Evolutionary conservation across 2,329 filamentous ascomycete species (phyloP).

Genomic region (Penicillium paneum): DNA sequence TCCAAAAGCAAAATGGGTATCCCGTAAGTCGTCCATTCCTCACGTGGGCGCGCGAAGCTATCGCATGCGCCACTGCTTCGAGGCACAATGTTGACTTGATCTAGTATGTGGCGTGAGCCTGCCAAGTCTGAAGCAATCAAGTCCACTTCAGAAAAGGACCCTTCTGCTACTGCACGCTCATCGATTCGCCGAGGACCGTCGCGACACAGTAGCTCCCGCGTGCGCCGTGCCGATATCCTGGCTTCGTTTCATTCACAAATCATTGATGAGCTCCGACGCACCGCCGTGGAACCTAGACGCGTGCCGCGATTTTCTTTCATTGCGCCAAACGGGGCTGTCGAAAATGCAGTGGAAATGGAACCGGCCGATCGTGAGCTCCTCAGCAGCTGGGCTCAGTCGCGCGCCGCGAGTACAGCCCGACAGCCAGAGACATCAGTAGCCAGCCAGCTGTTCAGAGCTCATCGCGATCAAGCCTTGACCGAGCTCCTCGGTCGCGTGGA

Average conservation of each 20-base stretch:
- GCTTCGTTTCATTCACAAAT: slow-evolving; percentile 30
- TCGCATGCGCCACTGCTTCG: slow-evolving; percentile 18
- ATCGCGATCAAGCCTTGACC: slow-evolving; percentile 33
- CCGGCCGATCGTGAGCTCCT: slow-evolving; percentile 31
- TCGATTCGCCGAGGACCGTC: slow-evolving; percentile 51
- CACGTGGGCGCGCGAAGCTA: slow-evolving; percentile 1
- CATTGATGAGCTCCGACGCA: slow-evolving; percentile 34
- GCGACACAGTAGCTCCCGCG: slow-evolving; percentile 26
- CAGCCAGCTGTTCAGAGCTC: slow-evolving; percentile 1
- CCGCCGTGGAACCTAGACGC: slow-evolving; percentile 11
- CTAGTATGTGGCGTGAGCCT: slow-evolving; percentile 54
- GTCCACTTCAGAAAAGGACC: slow-evolving; percentile 51
- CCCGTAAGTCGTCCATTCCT: slow-evolving; percentile 36
- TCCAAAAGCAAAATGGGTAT: slow-evolving; percentile 37
- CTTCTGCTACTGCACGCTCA: slow-evolving; percentile 53
- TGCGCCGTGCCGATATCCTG: slow-evolving; percentile 29
- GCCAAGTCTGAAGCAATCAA: slow-evolving; percentile 42
- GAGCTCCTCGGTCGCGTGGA: slow-evolving; percentile 27
- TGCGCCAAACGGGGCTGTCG: slow-evolving; percentile 18
- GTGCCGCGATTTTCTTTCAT: slow-evolving; percentile 1
- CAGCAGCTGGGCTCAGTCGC: slow-evolving; percentile 6
- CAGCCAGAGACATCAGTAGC: not conserved
- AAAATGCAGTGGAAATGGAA: slow-evolving; percentile 33
- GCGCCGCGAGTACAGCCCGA: not conserved
- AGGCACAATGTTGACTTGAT: slow-evolving; percentile 20